phyloP scores from a whole-genome alignment of 1,139 yeast species.

The Fermentozyma sake region DNA sequence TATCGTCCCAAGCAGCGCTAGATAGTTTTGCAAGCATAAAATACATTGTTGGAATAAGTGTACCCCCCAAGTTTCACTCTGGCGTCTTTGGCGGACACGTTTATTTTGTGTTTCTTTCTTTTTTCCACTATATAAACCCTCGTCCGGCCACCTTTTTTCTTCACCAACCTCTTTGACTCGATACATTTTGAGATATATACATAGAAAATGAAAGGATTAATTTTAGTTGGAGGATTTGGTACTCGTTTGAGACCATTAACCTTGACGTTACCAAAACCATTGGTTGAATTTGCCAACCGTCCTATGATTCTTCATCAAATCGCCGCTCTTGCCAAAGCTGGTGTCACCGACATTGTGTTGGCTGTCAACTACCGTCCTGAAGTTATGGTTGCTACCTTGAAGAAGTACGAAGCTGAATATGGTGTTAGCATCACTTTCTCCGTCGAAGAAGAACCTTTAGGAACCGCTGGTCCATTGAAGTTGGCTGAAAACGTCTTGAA shows the following conservation, averaged over 20 bases:
- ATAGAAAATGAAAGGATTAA: conserved; percentile 84
- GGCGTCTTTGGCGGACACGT: not conserved
- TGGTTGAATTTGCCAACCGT: conserved; percentile 98
- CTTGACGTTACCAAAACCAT: conserved; percentile 94
- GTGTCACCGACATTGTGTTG: conserved; percentile 96
- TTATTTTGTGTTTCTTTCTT: no score
- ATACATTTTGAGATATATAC: conserved; percentile 3
- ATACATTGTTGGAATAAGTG: no score
- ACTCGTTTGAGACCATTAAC: conserved; percentile 99
- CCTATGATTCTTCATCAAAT: conserved; percentile 97
- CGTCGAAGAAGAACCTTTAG: conserved; percentile 98
- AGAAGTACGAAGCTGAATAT: conserved; percentile 90
- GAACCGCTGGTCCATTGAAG: conserved; percentile 98
- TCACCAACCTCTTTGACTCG: conserved; percentile 3
- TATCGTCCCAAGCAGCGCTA: no score
- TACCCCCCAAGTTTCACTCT: not conserved
- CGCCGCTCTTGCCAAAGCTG: conserved; percentile 96
- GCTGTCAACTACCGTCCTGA: conserved; percentile 99
- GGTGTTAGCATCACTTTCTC: conserved; percentile 96
- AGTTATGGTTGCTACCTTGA: conserved; percentile 93
- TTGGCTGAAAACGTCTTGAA: conserved; percentile 91
- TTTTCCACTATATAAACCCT: no score
- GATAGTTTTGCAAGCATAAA: no score
- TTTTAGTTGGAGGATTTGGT: conserved; percentile 99
- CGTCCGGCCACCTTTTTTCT: conserved; percentile 1